A percentile compares a stretch with the other conserved stretches of the same genome.
These are phyloP conservation scores for Psilocybe tampanensis DNA, from an alignment of 768 basidiomycete genomes.

Conservation along the genomic window DNA sequence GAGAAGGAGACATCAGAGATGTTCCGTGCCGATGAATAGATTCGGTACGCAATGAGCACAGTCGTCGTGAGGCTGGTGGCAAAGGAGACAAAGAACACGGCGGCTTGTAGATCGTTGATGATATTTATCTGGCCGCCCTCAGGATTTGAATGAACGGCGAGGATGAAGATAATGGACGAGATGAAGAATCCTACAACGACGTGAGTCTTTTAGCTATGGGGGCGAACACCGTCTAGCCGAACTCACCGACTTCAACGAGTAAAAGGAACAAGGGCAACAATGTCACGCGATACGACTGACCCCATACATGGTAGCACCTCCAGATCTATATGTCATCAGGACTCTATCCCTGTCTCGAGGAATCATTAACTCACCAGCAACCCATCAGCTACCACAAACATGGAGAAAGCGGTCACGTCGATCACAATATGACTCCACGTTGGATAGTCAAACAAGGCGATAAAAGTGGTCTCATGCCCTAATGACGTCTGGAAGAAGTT, in stretches of 20 bases:
- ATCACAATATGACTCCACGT: background rate
- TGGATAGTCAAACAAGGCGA: background rate
- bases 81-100: background rate
- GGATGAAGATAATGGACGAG: background rate
- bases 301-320: constrained; percentile 7
- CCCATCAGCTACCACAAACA: constrained; percentile 3
- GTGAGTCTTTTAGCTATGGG: background rate
- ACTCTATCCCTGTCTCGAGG: background rate
- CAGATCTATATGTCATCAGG: background rate
- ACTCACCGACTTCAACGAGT: background rate
- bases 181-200: background rate
- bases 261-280: background rate
- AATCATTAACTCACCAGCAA: background rate
- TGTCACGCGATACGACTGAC: background rate
- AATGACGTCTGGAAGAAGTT: background rate
- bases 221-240: too few species aligned
- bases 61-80: constrained; percentile 3
- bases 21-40: background rate
- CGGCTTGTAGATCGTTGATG: background rate
- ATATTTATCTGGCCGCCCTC: background rate
- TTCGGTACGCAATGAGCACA: background rate
- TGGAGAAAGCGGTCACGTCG: background rate
- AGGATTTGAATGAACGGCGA: background rate
- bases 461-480: background rate
- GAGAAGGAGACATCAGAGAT: background rate